These are phyloP conservation scores for Heliocybe sulcata DNA, from an alignment of 1,284 basidiomycete genomes.

Conservation along the genomic window DNA sequence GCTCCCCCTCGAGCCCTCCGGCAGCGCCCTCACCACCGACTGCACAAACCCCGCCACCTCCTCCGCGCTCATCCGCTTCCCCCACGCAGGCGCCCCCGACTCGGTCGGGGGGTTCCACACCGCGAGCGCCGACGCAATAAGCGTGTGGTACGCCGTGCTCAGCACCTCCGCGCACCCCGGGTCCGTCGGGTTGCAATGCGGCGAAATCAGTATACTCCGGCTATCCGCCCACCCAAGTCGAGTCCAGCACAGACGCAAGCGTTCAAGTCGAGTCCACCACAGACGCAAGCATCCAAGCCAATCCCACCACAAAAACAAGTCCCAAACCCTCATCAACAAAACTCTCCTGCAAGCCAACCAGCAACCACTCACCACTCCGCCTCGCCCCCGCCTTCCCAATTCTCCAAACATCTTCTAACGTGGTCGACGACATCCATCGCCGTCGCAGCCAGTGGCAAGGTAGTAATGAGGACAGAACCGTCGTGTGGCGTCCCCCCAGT, in stretches of 20 bases:
- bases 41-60: slow-evolving; percentile 55
- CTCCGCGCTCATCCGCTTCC: no score
- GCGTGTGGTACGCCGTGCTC: slow-evolving; percentile 57
- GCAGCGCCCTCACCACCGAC: slow-evolving; percentile 50
- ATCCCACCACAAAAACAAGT: no score
- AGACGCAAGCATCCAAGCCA: no score
- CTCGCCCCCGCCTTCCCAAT: slow-evolving; percentile 52
- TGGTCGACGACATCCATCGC: neutral
- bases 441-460: neutral
- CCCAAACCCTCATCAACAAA: slow-evolving; percentile 7
- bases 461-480: neutral
- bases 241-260: no score
- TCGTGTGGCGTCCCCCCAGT: neutral
- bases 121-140: slow-evolving; percentile 48
- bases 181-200: slow-evolving; percentile 50
- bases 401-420: neutral
- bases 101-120: slow-evolving; percentile 42
- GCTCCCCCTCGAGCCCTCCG: slow-evolving; percentile 22
- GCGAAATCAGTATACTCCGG: slow-evolving; percentile 46
- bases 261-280: no score
- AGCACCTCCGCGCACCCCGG: slow-evolving; percentile 44
- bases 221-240: no score
- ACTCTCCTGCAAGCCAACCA: neutral
- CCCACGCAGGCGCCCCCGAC: slow-evolving; percentile 35
- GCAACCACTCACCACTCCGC: slow-evolving; percentile 44